Conservation (phyloP, 1,284 basidiomycete genomes). For the Sanguinoderma infundibulare region DNA sequence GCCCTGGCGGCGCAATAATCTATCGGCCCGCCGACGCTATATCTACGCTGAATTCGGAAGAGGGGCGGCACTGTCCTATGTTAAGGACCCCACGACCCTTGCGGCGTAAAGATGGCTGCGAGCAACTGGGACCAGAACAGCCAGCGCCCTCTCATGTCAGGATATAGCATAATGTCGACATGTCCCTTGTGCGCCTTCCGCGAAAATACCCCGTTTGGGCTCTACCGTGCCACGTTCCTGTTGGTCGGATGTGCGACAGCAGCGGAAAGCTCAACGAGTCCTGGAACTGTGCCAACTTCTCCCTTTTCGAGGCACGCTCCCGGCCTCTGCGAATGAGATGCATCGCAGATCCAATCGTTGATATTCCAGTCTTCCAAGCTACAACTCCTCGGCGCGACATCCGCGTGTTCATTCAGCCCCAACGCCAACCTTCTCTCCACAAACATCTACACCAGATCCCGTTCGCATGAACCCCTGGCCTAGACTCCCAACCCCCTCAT, state of each 20-base stretch:
- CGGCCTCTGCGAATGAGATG: background rate
- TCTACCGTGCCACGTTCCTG: background rate
- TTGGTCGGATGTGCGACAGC: constrained; percentile 5
- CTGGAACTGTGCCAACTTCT: background rate
- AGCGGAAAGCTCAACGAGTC: background rate
- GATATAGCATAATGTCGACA: background rate
- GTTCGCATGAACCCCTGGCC: background rate
- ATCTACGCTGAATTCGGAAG: background rate
- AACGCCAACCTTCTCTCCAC: background rate
- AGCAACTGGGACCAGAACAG: background rate
- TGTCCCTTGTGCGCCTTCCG: background rate
- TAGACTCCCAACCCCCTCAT: background rate
- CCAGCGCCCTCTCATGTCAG: background rate
- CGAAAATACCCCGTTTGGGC: background rate
- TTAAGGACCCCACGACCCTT: constrained; percentile 3
- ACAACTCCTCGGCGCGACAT: background rate
- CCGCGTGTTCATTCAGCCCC: background rate
- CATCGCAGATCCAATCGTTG: constrained; percentile 2
- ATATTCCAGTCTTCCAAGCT: background rate
- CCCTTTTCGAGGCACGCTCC: background rate
- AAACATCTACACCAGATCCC: constrained; percentile 5
- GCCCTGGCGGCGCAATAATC: background rate
- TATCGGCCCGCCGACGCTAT: background rate
- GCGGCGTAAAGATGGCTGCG: background rate
- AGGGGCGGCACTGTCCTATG: background rate